Percentiles rank a stretch among this genome's conserved stretches.
Evolutionary conservation across 179 eudicot genomes (phyloP).

Genomic region (Carnegiea gigantea): DNA sequence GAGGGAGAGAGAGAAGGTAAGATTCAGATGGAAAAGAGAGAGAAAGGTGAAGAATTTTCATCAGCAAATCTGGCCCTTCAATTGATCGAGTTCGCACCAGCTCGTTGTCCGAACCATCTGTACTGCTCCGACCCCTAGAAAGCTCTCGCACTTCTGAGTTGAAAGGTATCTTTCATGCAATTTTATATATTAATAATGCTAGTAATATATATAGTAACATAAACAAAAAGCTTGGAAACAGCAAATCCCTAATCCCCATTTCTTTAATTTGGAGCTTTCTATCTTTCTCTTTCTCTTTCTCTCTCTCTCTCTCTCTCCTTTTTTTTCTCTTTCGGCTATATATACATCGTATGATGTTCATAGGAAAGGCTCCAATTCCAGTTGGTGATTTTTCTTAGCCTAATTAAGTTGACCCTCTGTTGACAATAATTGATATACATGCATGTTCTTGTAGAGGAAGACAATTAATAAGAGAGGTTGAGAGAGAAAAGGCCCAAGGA

Average conservation of each 20-base stretch:
- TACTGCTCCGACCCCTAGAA: background rate
- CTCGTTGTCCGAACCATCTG: background rate
- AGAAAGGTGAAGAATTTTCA: background rate
- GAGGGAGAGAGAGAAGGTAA: conserved; percentile 29
- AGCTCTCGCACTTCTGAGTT: conserved; percentile 27
- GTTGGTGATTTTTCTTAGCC: background rate
- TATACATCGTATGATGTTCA: conserved; percentile 13
- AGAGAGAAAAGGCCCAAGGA: background rate
- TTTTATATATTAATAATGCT: background rate
- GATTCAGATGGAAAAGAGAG: conserved; percentile 26
- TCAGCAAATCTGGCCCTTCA: background rate
- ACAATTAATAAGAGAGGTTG: background rate
- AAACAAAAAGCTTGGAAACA: conserved; percentile 14
- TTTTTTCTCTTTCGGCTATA: background rate
- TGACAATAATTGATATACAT: conserved; percentile 1
- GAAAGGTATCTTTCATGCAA: conserved; percentile 10
- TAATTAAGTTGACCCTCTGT: background rate
- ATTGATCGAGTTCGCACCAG: background rate
- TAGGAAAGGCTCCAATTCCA: background rate
- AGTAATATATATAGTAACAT: background rate
- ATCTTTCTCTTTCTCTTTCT: background rate
- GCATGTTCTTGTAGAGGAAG: background rate
- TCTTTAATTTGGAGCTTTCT: conserved; percentile 6
- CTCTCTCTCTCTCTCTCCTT: background rate
- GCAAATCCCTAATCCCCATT: conserved; percentile 11